phyloP scores from a whole-genome alignment of 345 rosid species.

The Populus alba region DNA sequence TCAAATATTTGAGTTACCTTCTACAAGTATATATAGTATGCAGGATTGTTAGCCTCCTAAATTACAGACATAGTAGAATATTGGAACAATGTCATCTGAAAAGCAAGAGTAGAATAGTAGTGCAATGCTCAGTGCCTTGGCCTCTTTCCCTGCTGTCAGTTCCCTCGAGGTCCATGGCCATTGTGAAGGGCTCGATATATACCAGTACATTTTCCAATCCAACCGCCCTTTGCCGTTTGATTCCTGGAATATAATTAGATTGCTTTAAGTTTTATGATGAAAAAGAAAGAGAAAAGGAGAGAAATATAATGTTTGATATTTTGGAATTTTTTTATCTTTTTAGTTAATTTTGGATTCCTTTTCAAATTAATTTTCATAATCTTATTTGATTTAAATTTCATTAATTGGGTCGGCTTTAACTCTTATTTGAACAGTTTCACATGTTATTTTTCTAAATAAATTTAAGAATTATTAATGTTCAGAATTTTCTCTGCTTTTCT shows the following conservation, averaged over 20 bases:
- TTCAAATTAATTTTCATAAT: too few species aligned
- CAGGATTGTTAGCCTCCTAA: too few species aligned
- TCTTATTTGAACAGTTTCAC: too few species aligned
- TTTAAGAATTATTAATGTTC: too few species aligned
- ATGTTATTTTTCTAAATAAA: too few species aligned
- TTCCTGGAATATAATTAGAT: constrained; percentile 40
- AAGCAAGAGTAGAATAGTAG: neutral
- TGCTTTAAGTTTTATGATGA: neutral
- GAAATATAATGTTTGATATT: neutral
- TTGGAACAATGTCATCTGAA: neutral
- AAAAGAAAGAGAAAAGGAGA: neutral
- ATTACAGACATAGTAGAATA: neutral
- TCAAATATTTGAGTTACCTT: too few species aligned
- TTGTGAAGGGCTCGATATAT: constrained; percentile 61
- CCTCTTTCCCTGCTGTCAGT: constrained; percentile 86
- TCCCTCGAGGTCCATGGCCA: constrained; percentile 81
- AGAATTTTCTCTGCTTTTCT: too few species aligned
- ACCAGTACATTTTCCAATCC: constrained; percentile 42
- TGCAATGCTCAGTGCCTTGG: constrained; percentile 42
- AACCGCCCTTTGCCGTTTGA: constrained; percentile 54
- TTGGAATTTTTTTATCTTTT: too few species aligned
- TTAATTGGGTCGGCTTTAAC: too few species aligned
- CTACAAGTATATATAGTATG: too few species aligned
- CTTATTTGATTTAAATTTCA: too few species aligned
- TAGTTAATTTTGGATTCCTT: too few species aligned